phyloP scores from a whole-genome alignment of 2,329 filamentous ascomycete genomes.

The Hypoxylon sp. region DNA sequence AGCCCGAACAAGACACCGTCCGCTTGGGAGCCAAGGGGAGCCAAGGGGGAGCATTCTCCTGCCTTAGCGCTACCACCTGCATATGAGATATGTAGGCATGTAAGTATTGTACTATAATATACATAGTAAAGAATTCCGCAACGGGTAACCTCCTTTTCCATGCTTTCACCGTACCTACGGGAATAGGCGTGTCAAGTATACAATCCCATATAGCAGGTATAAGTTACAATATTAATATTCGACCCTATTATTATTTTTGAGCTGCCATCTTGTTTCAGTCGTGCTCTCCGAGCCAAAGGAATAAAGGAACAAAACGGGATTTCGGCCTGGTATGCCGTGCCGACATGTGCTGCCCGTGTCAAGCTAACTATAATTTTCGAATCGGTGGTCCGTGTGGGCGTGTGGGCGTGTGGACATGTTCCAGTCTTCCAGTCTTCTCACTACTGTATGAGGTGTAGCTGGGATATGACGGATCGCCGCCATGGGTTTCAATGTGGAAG shows the following conservation, averaged over 20 bases:
- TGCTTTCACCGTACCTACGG: slow-evolving; percentile 18
- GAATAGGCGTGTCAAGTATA: slow-evolving; percentile 21
- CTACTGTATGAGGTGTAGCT: background rate
- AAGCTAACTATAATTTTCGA: slow-evolving; percentile 27
- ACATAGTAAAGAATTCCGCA: slow-evolving; percentile 26
- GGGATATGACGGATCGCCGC: slow-evolving; percentile 32
- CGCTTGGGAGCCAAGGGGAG: slow-evolving; percentile 25
- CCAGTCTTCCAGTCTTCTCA: background rate
- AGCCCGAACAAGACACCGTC: slow-evolving; percentile 33
- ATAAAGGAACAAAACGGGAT: slow-evolving; percentile 38
- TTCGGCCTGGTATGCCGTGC: slow-evolving; percentile 41
- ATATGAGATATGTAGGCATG: slow-evolving; percentile 19
- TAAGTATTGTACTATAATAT: slow-evolving; percentile 17
- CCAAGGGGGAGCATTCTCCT: slow-evolving; percentile 26
- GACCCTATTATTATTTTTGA: slow-evolving; percentile 31
- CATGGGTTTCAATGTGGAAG: slow-evolving; percentile 32
- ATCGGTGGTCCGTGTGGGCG: slow-evolving; percentile 32
- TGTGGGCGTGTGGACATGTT: slow-evolving; percentile 31
- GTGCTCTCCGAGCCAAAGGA: slow-evolving; percentile 31
- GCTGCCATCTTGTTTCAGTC: slow-evolving; percentile 27
- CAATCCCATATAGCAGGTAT: slow-evolving; percentile 3
- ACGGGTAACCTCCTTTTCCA: slow-evolving; percentile 34
- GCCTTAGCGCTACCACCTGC: slow-evolving; percentile 42
- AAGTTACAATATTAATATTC: slow-evolving; percentile 18
- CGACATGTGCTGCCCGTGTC: slow-evolving; percentile 8